Conservation (phyloP, 345 rosid species). For the Gynandropsis gynandra region DNA sequence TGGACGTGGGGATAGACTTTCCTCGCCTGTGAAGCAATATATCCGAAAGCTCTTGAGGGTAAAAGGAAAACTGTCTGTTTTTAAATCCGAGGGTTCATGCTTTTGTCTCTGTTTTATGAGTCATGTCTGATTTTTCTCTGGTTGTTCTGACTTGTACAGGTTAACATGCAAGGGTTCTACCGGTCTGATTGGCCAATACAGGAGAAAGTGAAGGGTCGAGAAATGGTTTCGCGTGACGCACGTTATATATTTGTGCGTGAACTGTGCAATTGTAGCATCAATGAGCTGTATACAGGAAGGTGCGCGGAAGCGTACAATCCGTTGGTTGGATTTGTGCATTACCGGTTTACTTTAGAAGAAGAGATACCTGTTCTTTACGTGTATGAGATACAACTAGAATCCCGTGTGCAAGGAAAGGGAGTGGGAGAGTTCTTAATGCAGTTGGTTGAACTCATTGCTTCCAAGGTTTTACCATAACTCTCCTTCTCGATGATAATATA, state of each 20-base stretch:
- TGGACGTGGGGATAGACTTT: constrained; percentile 63
- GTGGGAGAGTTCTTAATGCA: constrained; percentile 82
- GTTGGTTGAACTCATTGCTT: constrained; percentile 73
- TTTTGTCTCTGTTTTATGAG: background rate
- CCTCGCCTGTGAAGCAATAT: constrained; percentile 41
- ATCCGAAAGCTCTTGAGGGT: constrained; percentile 65
- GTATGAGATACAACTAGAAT: constrained; percentile 77
- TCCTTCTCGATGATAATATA: too few relatives aligned
- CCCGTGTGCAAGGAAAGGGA: constrained; percentile 65
- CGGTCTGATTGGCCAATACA: constrained; percentile 68
- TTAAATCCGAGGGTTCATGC: too few relatives aligned
- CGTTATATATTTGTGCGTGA: constrained; percentile 52
- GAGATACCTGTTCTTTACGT: constrained; percentile 76
- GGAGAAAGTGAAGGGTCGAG: constrained; percentile 73
- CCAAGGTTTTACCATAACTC: constrained; percentile 38
- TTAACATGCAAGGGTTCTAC: constrained; percentile 67
- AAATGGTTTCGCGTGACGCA: constrained; percentile 72
- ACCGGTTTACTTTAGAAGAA: constrained; percentile 75
- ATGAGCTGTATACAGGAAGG: constrained; percentile 18
- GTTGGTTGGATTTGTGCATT: constrained; percentile 71
- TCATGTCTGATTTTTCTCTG: background rate
- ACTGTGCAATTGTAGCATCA: constrained; percentile 19
- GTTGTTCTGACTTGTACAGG: constrained; percentile 29
- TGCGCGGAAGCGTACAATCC: constrained; percentile 20
- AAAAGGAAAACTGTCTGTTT: background rate